Evolutionary conservation across 768 basidiomycete species (phyloP).

Genomic region (Xerocomus potaroensis): DNA sequence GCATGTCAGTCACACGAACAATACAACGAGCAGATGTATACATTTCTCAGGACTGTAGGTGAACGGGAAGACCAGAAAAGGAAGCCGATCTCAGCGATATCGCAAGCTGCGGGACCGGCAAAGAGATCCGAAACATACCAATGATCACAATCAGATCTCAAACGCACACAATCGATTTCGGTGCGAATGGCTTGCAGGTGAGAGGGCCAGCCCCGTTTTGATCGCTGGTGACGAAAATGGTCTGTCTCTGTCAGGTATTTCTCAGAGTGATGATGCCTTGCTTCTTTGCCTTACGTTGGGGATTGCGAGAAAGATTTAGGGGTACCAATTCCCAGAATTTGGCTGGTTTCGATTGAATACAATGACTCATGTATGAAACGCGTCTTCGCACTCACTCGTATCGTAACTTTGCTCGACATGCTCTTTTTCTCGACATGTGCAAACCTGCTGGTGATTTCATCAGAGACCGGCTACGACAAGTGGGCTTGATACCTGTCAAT

Average conservation of each 20-base stretch:
- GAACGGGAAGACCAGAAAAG: constrained; percentile 15
- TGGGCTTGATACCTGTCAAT: constrained; percentile 95
- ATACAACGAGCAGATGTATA: neutral
- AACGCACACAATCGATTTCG: constrained; percentile 15
- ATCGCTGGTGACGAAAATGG: constrained; percentile 4
- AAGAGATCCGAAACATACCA: constrained; percentile 11
- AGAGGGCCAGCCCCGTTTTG: neutral
- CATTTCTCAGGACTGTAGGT: neutral
- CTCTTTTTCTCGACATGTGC: constrained; percentile 94
- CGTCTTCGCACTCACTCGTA: too few relatives aligned
- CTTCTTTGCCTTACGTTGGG: too few relatives aligned
- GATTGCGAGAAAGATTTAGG: too few relatives aligned
- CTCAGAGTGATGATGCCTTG: too few relatives aligned
- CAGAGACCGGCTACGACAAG: constrained; percentile 80
- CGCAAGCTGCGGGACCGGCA: constrained; percentile 5
- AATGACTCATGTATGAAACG: too few relatives aligned
- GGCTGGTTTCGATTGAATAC: too few relatives aligned
- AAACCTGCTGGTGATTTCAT: constrained; percentile 77
- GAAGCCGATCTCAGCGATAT: constrained; percentile 19
- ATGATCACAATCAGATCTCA: constrained; percentile 23
- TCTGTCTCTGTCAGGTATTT: too few relatives aligned
- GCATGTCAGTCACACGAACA: neutral
- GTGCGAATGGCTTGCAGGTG: constrained; percentile 9
- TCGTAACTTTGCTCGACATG: too few relatives aligned
- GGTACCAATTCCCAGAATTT: too few relatives aligned